A percentile compares a stretch with the other conserved stretches of the same genome.
phyloP scores from a whole-genome alignment of 768 basidiomycete species.

The Russula sp. region DNA sequence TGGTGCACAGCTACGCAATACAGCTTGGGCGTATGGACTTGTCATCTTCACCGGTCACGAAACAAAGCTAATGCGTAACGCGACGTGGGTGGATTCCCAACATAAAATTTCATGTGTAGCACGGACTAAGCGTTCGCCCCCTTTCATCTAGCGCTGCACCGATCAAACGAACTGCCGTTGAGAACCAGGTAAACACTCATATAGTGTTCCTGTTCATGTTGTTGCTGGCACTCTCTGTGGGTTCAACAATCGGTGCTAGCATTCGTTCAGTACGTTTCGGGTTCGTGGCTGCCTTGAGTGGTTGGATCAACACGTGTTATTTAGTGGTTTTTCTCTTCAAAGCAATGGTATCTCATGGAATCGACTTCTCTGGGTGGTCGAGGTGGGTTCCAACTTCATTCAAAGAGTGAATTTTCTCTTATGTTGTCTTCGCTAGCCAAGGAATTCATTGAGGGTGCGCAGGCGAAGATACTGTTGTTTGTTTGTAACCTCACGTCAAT shows the following conservation, averaged over 20 bases:
- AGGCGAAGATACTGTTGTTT: background rate
- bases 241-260: constrained; percentile 87
- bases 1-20: constrained; percentile 94
- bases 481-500: background rate
- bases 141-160: constrained; percentile 67
- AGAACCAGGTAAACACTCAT: constrained; percentile 91
- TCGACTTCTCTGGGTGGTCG: constrained; percentile 49
- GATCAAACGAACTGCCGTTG: constrained; percentile 94
- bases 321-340: constrained; percentile 77
- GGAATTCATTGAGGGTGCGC: constrained; percentile 75
- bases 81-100: constrained; percentile 58
- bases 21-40: constrained; percentile 92
- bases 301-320: background rate
- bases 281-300: background rate
- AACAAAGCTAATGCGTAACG: constrained; percentile 97
- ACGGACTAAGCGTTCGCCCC: background rate
- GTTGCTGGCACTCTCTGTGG: constrained; percentile 79
- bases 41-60: constrained; percentile 96
- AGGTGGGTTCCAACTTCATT: constrained; percentile 35
- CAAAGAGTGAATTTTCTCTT: constrained; percentile 1
- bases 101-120: background rate
- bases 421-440: constrained; percentile 40
- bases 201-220: constrained; percentile 92
- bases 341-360: constrained; percentile 88
- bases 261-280: constrained; percentile 57